These are phyloP conservation scores for Phaeosphaeria sp. DNA, from an alignment of 2,329 filamentous ascomycete genomes.

Conservation along the genomic window DNA sequence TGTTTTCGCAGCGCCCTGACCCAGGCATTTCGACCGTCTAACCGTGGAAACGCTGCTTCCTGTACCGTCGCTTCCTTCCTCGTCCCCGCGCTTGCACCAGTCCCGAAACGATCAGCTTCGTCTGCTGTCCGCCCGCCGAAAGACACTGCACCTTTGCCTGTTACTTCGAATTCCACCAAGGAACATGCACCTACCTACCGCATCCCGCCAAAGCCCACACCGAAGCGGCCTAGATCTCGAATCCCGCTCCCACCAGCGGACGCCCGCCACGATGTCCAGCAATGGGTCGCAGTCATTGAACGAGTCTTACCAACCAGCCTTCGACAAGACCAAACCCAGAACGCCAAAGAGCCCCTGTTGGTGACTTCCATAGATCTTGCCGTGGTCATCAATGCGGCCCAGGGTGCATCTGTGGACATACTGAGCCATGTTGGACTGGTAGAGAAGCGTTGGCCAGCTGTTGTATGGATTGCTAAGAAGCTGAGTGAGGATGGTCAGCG, in stretches of 20 bases:
- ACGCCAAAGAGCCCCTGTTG: constrained; percentile 15
- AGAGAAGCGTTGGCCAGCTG: constrained; percentile 52
- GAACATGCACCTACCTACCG: not conserved
- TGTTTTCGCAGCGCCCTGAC: constrained; percentile 46
- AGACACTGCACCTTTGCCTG: constrained; percentile 3
- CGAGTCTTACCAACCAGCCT: constrained; percentile 45
- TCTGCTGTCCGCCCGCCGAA: constrained; percentile 22
- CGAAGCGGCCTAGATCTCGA: constrained; percentile 10
- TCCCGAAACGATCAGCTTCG: constrained; percentile 35
- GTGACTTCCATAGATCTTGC: constrained; percentile 39
- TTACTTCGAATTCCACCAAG: constrained; percentile 2
- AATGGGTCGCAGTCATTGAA: constrained; percentile 47
- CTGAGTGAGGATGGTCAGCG: constrained; percentile 44
- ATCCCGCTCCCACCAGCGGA: constrained; percentile 31
- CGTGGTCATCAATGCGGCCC: constrained; percentile 31
- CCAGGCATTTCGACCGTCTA: constrained; percentile 44
- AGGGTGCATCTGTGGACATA: constrained; percentile 46
- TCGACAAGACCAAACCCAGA: constrained; percentile 18
- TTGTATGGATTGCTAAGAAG: constrained; percentile 55
- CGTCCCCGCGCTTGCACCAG: constrained; percentile 37
- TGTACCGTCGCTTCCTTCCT: constrained; percentile 44
- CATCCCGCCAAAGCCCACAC: constrained; percentile 15
- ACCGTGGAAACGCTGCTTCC: constrained; percentile 21
- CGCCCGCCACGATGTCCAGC: constrained; percentile 32
- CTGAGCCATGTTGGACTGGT: constrained; percentile 49